These are phyloP conservation scores for Cenococcum geophilum DNA, from an alignment of 495 filamentous ascomycete genomes.

Conservation along the genomic window DNA sequence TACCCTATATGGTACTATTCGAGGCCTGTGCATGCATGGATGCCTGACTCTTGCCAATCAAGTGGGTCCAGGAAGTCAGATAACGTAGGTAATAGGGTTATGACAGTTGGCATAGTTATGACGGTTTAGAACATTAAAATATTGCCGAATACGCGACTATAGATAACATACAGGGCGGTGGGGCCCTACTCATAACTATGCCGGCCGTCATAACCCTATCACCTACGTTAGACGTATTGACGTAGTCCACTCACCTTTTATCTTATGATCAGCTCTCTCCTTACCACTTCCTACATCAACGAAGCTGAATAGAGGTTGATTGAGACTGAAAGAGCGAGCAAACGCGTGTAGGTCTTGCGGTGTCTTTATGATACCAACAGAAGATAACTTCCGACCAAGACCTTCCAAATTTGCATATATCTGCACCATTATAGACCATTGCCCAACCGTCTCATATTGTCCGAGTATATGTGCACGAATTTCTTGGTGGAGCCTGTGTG, in stretches of 20 bases:
- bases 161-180: too few relatives aligned
- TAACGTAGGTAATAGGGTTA: too few relatives aligned
- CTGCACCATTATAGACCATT: slow-evolving; percentile 36
- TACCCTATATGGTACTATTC: too few relatives aligned
- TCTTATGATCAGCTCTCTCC: slow-evolving; percentile 40
- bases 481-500: slow-evolving; percentile 33
- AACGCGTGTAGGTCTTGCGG: slow-evolving; percentile 33
- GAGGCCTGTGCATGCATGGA: too few relatives aligned
- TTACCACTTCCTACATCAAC: slow-evolving; percentile 40
- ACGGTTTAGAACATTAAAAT: too few relatives aligned
- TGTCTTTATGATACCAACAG: slow-evolving; percentile 29
- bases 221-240: too few relatives aligned
- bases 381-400: slow-evolving; percentile 32
- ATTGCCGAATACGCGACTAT: too few relatives aligned
- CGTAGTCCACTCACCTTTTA: slow-evolving; percentile 32
- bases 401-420: slow-evolving; percentile 38
- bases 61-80: too few relatives aligned
- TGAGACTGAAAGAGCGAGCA: slow-evolving; percentile 35
- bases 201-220: too few relatives aligned
- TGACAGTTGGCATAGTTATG: too few relatives aligned
- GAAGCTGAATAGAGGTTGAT: slow-evolving; percentile 39
- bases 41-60: too few relatives aligned
- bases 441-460: slow-evolving; percentile 24
- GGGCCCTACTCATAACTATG: too few relatives aligned
- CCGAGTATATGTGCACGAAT: slow-evolving; percentile 32